Evolutionary conservation across 176 grass and related monocot genomes (phyloP).

Genomic region (Oryza brachyantha): DNA sequence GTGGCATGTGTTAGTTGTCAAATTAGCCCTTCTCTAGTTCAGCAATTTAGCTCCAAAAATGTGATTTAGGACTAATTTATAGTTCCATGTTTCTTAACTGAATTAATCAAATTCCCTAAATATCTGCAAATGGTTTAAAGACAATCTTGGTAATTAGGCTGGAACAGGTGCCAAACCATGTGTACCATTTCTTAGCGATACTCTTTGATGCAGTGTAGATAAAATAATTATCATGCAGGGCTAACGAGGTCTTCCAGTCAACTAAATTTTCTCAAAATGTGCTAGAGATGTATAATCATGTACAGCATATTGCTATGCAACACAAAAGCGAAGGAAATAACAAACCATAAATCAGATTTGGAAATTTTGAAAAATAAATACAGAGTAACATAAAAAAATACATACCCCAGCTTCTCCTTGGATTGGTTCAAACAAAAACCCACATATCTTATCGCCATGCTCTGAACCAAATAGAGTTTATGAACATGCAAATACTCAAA

Average conservation of each 20-base stretch:
- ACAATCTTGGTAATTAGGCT: neutral
- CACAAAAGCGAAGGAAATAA: neutral
- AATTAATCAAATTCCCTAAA: constrained; percentile 2
- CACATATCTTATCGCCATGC: constrained; percentile 70
- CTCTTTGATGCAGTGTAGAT: neutral
- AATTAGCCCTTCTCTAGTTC: neutral
- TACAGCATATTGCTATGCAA: neutral
- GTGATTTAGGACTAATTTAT: neutral
- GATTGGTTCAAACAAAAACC: constrained; percentile 97
- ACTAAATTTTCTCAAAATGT: neutral
- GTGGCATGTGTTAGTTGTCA: neutral
- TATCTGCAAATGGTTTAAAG: neutral
- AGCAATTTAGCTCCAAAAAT: constrained; percentile 1
- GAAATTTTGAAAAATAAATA: neutral
- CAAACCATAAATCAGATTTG: neutral
- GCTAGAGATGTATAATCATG: neutral
- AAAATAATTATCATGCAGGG: constrained; percentile 5
- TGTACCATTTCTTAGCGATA: neutral
- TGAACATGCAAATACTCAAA: constrained; percentile 14
- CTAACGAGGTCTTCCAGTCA: neutral
- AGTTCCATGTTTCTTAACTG: neutral
- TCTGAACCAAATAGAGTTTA: constrained; percentile 50
- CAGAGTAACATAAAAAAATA: constrained; percentile 24
- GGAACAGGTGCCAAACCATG: neutral
- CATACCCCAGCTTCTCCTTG: constrained; percentile 98